These are phyloP conservation scores for Saksenaea oblongispora DNA, from an alignment of 371 early-diverging fungal species.

Conservation along the genomic window DNA sequence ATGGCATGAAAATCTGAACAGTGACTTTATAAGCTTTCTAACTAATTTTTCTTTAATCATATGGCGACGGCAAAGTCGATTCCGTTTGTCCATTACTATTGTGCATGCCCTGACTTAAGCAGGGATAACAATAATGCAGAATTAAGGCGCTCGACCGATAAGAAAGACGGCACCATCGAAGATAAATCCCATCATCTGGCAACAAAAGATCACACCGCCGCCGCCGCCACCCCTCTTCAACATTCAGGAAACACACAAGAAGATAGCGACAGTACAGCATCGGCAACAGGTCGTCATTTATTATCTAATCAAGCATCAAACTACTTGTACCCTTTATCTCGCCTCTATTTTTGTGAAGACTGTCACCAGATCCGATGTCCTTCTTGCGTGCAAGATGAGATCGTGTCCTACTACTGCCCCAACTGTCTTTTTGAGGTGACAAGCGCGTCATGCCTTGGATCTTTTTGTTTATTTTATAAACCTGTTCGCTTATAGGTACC, in stretches of 20 bases:
- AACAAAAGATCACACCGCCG: conserved; percentile 5
- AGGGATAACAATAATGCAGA: not conserved
- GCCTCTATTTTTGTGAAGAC: conserved; percentile 86
- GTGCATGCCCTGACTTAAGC: conserved; percentile 39
- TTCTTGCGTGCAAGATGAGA: conserved; percentile 82
- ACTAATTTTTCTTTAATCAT: not conserved
- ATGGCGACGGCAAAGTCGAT: conserved; percentile 14
- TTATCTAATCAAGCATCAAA: conserved; percentile 41
- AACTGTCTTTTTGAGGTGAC: conserved; percentile 90
- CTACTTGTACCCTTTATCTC: conserved; percentile 64
- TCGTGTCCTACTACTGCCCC: conserved; percentile 91
- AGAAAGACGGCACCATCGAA: conserved; percentile 17
- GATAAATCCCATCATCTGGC: conserved; percentile 1
- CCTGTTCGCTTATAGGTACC: conserved; percentile 54
- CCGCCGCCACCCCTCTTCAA: conserved; percentile 1
- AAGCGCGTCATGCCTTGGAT: not conserved
- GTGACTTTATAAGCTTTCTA: not conserved
- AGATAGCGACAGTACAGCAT: conserved; percentile 11
- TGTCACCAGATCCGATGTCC: conserved; percentile 83
- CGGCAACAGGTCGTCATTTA: conserved; percentile 34
- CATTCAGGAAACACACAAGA: conserved; percentile 4
- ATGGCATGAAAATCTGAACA: not conserved
- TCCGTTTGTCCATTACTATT: conserved; percentile 57
- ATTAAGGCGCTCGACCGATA: not conserved
- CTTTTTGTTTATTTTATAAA: not conserved